Conservation (phyloP, 164 flowering plant species). For the Sedum album region DNA sequence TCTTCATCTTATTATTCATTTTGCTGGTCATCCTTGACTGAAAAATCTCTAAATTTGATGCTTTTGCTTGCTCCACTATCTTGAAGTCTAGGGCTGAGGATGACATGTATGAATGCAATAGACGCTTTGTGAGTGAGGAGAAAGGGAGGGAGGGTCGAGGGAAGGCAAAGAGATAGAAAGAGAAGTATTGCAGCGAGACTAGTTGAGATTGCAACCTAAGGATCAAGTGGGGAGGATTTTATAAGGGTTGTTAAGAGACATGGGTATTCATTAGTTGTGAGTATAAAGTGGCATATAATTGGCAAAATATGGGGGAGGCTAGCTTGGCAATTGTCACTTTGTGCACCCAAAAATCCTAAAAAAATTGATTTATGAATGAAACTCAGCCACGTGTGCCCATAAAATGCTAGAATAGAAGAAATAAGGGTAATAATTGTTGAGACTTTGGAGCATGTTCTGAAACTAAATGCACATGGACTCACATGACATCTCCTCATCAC, state of each 20-base stretch:
- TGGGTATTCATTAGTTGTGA: slow-evolving; percentile 6
- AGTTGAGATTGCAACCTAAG: neutral
- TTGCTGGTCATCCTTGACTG: slow-evolving; percentile 6
- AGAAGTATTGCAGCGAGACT: too few species aligned
- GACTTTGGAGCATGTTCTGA: slow-evolving; percentile 40
- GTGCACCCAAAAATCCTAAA: neutral
- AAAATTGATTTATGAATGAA: neutral
- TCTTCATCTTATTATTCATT: slow-evolving; percentile 22
- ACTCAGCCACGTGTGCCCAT: neutral
- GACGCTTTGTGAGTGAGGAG: neutral
- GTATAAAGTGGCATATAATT: neutral
- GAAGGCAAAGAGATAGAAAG: neutral
- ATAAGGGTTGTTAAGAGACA: slow-evolving; percentile 5
- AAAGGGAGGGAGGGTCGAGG: neutral
- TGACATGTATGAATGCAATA: neutral
- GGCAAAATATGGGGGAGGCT: slow-evolving; percentile 3
- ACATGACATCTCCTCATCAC: slow-evolving; percentile 42
- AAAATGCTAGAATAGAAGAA: neutral
- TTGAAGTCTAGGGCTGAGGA: slow-evolving; percentile 2
- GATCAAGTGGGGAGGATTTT: slow-evolving; percentile 5
- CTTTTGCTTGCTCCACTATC: neutral
- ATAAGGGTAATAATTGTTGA: neutral
- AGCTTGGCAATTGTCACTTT: slow-evolving; percentile 7
- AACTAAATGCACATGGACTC: slow-evolving; percentile 57
- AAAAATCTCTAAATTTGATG: neutral